Conservation (phyloP, 257 asterid species). For the Anisodus acutangulus region DNA sequence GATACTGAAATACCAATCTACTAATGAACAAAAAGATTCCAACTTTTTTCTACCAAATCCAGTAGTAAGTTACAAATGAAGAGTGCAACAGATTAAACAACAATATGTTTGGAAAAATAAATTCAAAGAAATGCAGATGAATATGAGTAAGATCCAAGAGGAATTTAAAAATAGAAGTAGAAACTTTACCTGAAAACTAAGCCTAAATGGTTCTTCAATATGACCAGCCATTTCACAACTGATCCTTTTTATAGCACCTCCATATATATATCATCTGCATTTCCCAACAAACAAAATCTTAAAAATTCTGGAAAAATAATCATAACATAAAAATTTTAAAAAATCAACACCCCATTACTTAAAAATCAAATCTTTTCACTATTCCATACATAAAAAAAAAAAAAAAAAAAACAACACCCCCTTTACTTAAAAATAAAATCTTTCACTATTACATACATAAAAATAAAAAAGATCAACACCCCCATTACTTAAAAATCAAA, state of each 20-base stretch:
- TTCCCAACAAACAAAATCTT: not conserved
- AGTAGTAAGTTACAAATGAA: not conserved
- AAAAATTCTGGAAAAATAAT: not conserved
- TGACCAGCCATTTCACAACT: conserved; percentile 69
- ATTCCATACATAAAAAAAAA: too few relatives aligned
- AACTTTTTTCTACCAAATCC: conserved; percentile 22
- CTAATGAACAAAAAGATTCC: not conserved
- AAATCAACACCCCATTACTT: not conserved
- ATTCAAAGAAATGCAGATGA: not conserved
- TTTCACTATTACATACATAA: too few relatives aligned
- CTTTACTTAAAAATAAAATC: too few relatives aligned
- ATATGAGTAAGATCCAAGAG: conserved; percentile 24
- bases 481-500: too few relatives aligned
- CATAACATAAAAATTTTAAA: not conserved
- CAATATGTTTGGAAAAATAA: not conserved
- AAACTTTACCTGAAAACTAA: conserved; percentile 66
- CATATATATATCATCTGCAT: conserved; percentile 25
- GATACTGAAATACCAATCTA: not conserved
- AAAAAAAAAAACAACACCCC: too few relatives aligned
- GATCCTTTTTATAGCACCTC: not conserved
- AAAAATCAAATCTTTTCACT: not conserved
- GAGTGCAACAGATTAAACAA: too few relatives aligned
- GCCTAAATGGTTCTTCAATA: conserved; percentile 62
- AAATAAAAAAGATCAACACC: too few relatives aligned
- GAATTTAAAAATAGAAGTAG: not conserved